Conservation (phyloP, 208 protist genomes). For the Kentomonas sorsogonicus region DNA sequence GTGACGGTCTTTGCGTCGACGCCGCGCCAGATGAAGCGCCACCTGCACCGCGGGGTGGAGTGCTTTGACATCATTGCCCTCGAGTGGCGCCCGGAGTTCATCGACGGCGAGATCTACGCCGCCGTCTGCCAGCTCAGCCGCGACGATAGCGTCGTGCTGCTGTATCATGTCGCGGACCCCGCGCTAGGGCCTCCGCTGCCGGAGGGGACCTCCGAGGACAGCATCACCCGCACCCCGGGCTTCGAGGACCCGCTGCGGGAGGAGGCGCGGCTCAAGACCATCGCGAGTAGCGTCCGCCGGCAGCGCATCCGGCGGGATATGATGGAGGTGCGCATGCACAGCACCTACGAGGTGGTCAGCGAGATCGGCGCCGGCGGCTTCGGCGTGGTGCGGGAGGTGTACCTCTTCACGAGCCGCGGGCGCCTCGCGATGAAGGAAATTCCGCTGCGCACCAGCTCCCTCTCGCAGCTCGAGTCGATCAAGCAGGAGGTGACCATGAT, state of each 20-base stretch:
- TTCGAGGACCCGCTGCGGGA: too few species aligned
- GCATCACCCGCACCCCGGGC: constrained; percentile 7
- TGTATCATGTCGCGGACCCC: too few species aligned
- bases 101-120: constrained; percentile 39
- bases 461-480: constrained; percentile 51
- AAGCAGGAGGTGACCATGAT: constrained; percentile 75
- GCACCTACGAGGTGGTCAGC: constrained; percentile 56
- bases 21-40: constrained; percentile 41
- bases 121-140: constrained; percentile 19
- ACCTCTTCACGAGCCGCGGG: constrained; percentile 58
- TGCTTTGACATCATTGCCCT: constrained; percentile 63
- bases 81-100: constrained; percentile 45
- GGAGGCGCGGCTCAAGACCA: too few species aligned
- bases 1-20: constrained; percentile 40
- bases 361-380: constrained; percentile 65
- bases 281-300: constrained; percentile 25
- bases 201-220: too few species aligned
- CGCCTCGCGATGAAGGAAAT: constrained; percentile 80
- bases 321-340: constrained; percentile 31
- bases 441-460: constrained; percentile 49
- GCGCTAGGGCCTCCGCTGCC: too few species aligned
- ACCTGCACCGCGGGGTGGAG: constrained; percentile 31
- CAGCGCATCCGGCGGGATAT: constrained; percentile 44
- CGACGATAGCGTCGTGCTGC: constrained; percentile 39
- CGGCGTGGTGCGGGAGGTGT: constrained; percentile 75